Conservation (phyloP, 148 eudicot species). For the Heliamphora exappendiculata region DNA sequence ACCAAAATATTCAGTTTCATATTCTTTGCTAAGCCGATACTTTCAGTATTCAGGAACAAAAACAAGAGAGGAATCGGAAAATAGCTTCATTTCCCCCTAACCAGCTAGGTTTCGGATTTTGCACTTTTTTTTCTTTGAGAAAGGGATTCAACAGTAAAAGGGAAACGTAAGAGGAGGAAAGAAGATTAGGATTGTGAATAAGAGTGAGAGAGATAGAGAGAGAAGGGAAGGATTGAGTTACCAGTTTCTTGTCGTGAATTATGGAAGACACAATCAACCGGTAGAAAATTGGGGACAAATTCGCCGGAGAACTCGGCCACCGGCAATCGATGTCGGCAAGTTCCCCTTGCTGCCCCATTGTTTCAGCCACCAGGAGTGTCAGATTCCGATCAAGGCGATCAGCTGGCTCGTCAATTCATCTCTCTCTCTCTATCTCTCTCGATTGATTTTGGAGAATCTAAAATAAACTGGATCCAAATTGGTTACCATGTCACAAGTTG, state of each 20-base stretch:
- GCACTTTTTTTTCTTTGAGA: neutral
- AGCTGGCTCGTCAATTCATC: constrained; percentile 1
- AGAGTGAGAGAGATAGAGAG: neutral
- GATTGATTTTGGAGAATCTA: neutral
- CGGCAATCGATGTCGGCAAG: neutral
- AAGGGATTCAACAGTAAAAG: neutral
- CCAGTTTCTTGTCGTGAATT: constrained; percentile 6
- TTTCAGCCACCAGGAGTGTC: neutral
- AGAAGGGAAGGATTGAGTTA: constrained; percentile 2
- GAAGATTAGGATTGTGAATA: no score
- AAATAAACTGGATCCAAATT: neutral
- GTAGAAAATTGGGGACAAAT: constrained; percentile 4
- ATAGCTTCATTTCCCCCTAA: neutral
- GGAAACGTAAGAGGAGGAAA: neutral
- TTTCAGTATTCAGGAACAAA: neutral
- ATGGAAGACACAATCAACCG: neutral
- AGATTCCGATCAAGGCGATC: neutral
- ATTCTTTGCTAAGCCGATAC: neutral
- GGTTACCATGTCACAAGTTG: neutral
- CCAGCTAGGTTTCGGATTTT: neutral
- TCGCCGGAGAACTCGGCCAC: neutral
- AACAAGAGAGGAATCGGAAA: neutral
- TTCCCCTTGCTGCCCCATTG: constrained; percentile 2
- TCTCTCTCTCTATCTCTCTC: neutral
- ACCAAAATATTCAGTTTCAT: neutral